Evolutionary conservation across 2,329 filamentous ascomycete species (phyloP), one percentile per base, ranked within the genome.

Genomic region (Aspergillus transmontanensis): DNA sequence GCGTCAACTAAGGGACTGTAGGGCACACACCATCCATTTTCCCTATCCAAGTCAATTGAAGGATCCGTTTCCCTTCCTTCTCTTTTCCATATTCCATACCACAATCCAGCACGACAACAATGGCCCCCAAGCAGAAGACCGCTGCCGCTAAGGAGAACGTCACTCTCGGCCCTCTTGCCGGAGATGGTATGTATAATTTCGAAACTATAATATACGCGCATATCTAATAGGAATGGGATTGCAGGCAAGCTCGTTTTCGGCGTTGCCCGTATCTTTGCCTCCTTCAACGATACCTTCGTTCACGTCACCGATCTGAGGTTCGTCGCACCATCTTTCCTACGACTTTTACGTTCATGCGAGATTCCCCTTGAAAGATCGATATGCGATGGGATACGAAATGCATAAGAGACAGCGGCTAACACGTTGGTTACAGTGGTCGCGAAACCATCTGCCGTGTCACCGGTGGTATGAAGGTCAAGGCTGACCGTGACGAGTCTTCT

Each of bases 391-490:
- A 53, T 34, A 23, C 36, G 34, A 16, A 53, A 30, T 32, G 6
- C 5, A 14, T 23, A n/a, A 28, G 41, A 48, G 36, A 21, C 7
- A 23, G 26, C 4, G 23, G 41, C 66, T 70, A 66, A 70, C 50
- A 14, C 28, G 19, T 59, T 12, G 34, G 39, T 26, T 39, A 82
- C 86, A 96, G 92, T 86, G 95, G 95, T 86, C 95, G 95, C 85
- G 95, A 99, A 91, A 99, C 96, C 86, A 97, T 99, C 87, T 92
- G 89, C 89, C 94, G 95, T 92, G 94, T 99, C 76, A 99, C 96
- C 78, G 95, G 96, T 87, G 96, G 96, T 81, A 99, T 99, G 95
- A 99, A 99, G 89, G 95, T 99, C 89, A 99, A 99, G 91, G 94
- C 94, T 84, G 94, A 99, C 81, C 94, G 95, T 89, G 95, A 99